Evolutionary conservation across 805 yeast genomes (phyloP), one percentile per base, ranked within the genome.

Genomic region (Saturnispora sekii): DNA sequence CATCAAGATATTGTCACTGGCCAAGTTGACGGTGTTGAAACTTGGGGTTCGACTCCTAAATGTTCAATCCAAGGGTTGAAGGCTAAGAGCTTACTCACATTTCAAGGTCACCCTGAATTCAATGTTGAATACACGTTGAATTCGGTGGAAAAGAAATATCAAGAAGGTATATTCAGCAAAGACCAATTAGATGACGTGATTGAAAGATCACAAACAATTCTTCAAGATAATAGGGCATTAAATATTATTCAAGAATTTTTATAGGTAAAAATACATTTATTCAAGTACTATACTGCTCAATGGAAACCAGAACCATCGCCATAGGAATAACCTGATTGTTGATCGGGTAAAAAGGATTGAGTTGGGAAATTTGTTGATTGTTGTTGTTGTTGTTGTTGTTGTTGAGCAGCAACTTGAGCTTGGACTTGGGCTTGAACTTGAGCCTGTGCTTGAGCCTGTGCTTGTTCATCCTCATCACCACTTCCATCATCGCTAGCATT

Each of bases 91-190:
- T 44, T 83, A 7, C 61, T 88, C 17, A 76, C 93, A 0, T 74
- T 87, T 52, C 97, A 88, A 61, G 96, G 96, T 0, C 97, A 88
- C 56, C 96, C 96, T 0, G 96, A 88, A 59, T 88, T 84, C 55
- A 56, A 64, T 21, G 64, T 65, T 0, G 68, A 61, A 3, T 57
- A 58, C 16, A 58, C 61, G 2, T 35, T 48, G 3, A 37, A 35
- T 1, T 26, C 55, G 26, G 41, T 48, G 12, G 41, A 46, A 6
- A 29, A 26, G 3, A 36, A 45, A 18, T 15, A 16, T 10, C 35
- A 43, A 4, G 34, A 36, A 1, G 56, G 56, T 7, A 8, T 21
- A 4, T 40, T 55, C 14, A 30, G 42, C 16, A 32, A 41, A 15
- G 12, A 35, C 3, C 45, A 38, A n/a, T 29, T 32, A 15, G 48